Evolutionary conservation across 2,329 filamentous ascomycete genomes (phyloP).

Genomic region (Rhinocladiella similis): DNA sequence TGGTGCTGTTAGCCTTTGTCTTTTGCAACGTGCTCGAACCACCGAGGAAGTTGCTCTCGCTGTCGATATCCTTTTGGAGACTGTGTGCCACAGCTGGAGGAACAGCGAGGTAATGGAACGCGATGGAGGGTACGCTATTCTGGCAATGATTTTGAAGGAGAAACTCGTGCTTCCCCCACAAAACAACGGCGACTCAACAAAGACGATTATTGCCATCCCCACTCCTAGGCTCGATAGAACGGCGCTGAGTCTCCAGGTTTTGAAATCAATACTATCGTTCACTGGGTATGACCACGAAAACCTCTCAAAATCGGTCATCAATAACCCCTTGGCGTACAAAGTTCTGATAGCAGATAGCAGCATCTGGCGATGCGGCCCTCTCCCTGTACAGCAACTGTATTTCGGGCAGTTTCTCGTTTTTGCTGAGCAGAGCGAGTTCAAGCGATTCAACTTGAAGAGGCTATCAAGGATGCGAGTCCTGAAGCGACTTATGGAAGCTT

Average conservation of each 20-base stretch:
- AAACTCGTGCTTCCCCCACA: slow-evolving; percentile 57
- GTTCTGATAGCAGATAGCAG: slow-evolving; percentile 90
- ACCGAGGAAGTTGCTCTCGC: slow-evolving; percentile 72
- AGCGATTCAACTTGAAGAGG: slow-evolving; percentile 86
- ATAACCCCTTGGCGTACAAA: slow-evolving; percentile 92
- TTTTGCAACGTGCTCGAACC: slow-evolving; percentile 74
- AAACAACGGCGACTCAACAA: slow-evolving; percentile 16
- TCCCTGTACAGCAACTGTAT: slow-evolving; percentile 80
- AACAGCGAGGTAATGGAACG: slow-evolving; percentile 98
- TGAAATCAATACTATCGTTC: slow-evolving; percentile 78
- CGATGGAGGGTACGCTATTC: slow-evolving; percentile 87
- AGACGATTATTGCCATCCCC: slow-evolving; percentile 28
- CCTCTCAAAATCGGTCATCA: slow-evolving; percentile 85
- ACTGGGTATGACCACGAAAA: slow-evolving; percentile 82
- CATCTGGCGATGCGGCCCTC: slow-evolving; percentile 80
- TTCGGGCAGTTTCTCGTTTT: slow-evolving; percentile 91
- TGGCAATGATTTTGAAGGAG: slow-evolving; percentile 78
- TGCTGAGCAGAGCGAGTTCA: slow-evolving; percentile 84
- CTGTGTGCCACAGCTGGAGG: slow-evolving; percentile 88
- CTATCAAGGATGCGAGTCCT: slow-evolving; percentile 88
- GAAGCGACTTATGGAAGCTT: slow-evolving; percentile 82
- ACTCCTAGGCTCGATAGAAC: slow-evolving; percentile 48
- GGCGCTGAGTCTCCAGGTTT: slow-evolving; percentile 58
- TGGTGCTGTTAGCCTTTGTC: slow-evolving; percentile 77
- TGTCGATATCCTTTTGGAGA: slow-evolving; percentile 80